phyloP scores from a whole-genome alignment of 192 early-diverging fungal genomes.

The Coemansia aciculifera region DNA sequence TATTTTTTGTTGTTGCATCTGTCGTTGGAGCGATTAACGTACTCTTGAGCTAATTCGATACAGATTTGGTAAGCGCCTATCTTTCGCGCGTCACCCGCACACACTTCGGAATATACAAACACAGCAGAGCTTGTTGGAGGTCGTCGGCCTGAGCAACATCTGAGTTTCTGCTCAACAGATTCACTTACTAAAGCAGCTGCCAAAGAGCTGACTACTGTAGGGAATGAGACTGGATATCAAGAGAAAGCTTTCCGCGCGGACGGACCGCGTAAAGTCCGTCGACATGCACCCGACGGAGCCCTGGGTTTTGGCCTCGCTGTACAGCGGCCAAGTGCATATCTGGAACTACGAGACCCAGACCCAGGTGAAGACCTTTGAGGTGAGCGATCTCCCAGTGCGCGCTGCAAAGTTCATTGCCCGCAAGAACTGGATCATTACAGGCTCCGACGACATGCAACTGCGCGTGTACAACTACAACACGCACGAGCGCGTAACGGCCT shows the following conservation, averaged over 20 bases:
- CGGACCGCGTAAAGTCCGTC: conserved; percentile 94
- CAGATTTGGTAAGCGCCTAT: conserved; percentile 3
- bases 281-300: conserved; percentile 99
- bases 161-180: background rate
- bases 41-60: background rate
- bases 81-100: background rate
- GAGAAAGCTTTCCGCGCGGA: conserved; percentile 63
- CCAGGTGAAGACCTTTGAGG: conserved; percentile 96
- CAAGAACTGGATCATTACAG: conserved; percentile 96
- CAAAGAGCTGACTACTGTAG: conserved; percentile 22
- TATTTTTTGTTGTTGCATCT: background rate
- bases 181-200: background rate
- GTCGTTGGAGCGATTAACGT: background rate
- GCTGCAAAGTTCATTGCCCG: conserved; percentile 96
- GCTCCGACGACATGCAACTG: conserved; percentile 96
- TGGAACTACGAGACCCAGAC: conserved; percentile 99
- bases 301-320: conserved; percentile 95
- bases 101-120: background rate
- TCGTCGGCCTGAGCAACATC: background rate
- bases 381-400: conserved; percentile 93
- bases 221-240: conserved; percentile 62
- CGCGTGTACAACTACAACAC: conserved; percentile 99
- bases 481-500: conserved; percentile 92
- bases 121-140: background rate
- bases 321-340: conserved; percentile 92